Conservation (phyloP, 352 stramenopile genomes). For the Phytophthora sojae region DNA sequence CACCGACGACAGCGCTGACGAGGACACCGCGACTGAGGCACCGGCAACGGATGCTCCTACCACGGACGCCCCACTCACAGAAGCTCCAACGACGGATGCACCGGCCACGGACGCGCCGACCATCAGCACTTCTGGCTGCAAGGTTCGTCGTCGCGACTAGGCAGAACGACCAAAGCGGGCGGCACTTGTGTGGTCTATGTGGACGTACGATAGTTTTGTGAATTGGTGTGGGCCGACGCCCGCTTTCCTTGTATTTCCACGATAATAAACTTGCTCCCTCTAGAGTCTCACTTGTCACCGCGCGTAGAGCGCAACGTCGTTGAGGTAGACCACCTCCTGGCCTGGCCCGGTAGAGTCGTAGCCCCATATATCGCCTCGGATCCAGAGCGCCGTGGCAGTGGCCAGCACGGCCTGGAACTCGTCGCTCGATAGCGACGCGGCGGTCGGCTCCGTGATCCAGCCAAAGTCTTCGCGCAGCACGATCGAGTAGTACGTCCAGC, state of each 20-base stretch:
- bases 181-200: constrained; percentile 11
- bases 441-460: constrained; percentile 69
- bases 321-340: constrained; percentile 81
- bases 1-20: constrained; percentile 4
- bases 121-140: constrained; percentile 36
- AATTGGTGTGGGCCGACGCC: constrained; percentile 8
- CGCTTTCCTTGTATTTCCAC: constrained; percentile 2
- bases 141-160: constrained; percentile 43
- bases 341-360: constrained; percentile 47
- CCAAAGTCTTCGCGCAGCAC: constrained; percentile 81
- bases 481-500: constrained; percentile 71
- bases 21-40: background rate
- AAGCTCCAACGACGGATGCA: background rate
- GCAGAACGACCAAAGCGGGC: background rate
- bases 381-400: constrained; percentile 51
- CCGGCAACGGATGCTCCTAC: background rate
- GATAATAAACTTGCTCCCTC: constrained; percentile 23
- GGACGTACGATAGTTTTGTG: constrained; percentile 15
- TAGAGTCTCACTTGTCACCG: constrained; percentile 36
- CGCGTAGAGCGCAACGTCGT: constrained; percentile 59
- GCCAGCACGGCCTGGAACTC: constrained; percentile 49
- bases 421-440: constrained; percentile 26
- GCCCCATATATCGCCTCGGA: constrained; percentile 77
- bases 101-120: constrained; percentile 27
- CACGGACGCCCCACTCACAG: background rate